phyloP scores from a whole-genome alignment of 2,329 filamentous ascomycete species.

The Mollisiaceae sp. region DNA sequence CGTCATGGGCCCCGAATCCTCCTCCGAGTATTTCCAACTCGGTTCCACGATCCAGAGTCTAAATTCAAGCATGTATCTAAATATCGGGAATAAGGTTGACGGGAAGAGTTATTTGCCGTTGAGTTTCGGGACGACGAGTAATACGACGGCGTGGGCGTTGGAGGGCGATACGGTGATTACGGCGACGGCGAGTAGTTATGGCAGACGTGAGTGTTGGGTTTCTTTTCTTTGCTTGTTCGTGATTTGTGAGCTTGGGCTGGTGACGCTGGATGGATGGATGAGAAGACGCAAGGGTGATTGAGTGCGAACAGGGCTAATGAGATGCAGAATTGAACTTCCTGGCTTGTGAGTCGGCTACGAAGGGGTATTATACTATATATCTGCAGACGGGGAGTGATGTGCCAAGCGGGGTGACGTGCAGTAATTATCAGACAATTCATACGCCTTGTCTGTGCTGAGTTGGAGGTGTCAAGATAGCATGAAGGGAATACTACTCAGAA shows the following conservation, averaged over 20 bases:
- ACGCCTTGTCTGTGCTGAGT: conserved; percentile 44
- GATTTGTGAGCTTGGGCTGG: too few species aligned
- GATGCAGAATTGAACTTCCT: conserved; percentile 55
- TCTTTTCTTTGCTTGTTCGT: not conserved
- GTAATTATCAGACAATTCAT: conserved; percentile 60
- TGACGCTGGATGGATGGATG: too few species aligned
- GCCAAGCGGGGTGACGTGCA: conserved; percentile 55
- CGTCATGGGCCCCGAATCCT: conserved; percentile 57
- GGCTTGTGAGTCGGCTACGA: conserved; percentile 49
- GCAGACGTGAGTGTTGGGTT: conserved; percentile 42
- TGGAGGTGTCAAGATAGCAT: not conserved
- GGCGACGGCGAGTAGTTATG: conserved; percentile 49
- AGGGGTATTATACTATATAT: conserved; percentile 55
- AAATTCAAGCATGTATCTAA: conserved; percentile 54
- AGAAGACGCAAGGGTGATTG: too few species aligned
- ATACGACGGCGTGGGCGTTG: conserved; percentile 56
- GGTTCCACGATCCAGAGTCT: conserved; percentile 54
- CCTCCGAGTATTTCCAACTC: conserved; percentile 56
- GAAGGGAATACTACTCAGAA: not conserved
- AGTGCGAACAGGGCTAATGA: not conserved
- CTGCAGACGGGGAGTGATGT: conserved; percentile 57
- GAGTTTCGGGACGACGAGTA: conserved; percentile 48
- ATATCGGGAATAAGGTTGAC: conserved; percentile 44
- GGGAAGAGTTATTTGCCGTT: conserved; percentile 54
- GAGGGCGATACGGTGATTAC: conserved; percentile 56